Conservation (phyloP, 192 early-diverging fungal genomes). For the Mortierella alpina region DNA sequence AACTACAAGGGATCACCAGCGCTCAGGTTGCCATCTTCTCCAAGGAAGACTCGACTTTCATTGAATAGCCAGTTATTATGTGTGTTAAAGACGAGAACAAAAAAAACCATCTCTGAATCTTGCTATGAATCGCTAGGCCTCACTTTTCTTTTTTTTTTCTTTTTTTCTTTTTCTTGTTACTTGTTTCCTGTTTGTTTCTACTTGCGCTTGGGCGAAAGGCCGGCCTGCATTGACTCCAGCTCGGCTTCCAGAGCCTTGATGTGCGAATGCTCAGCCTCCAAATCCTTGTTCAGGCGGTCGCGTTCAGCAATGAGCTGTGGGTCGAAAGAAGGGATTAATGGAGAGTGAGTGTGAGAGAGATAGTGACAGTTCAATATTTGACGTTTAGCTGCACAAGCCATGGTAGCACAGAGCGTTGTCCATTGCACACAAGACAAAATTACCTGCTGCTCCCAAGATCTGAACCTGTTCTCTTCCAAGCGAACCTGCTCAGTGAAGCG, state of each 20-base stretch:
- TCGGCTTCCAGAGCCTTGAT: conserved; percentile 96
- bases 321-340: background rate
- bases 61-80: too few species aligned
- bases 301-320: conserved; percentile 89
- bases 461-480: conserved; percentile 96
- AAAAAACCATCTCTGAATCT: background rate
- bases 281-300: conserved; percentile 98
- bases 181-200: conserved; percentile 8
- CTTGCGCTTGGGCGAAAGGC: conserved; percentile 55
- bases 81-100: background rate
- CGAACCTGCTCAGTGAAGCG: conserved; percentile 99
- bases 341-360: background rate
- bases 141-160: too few species aligned
- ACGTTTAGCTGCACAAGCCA: background rate
- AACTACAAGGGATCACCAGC: too few species aligned
- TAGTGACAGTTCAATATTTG: background rate
- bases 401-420: background rate
- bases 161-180: too few species aligned
- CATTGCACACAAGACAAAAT: background rate
- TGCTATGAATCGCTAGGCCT: too few species aligned
- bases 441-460: conserved; percentile 96
- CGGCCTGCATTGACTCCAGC: conserved; percentile 64
- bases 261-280: conserved; percentile 92
- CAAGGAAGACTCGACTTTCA: too few species aligned
- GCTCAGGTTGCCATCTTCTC: too few species aligned